These are phyloP conservation scores for Deinandra increscens DNA, from an alignment of 129 eudicot species.

Conservation along the genomic window DNA sequence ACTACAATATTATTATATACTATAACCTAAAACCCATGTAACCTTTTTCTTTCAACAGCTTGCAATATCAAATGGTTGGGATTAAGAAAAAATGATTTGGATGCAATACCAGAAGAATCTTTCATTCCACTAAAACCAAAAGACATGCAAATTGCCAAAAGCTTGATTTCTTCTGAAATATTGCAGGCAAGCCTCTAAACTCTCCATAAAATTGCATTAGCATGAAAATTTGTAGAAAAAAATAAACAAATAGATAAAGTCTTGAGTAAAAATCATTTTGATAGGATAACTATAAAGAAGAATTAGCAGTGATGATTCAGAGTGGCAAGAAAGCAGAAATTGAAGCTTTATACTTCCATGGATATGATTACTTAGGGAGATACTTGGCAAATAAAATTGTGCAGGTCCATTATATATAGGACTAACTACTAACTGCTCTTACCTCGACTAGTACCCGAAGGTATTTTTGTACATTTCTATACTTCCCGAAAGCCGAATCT, in stretches of 20 bases:
- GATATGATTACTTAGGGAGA: constrained; percentile 67
- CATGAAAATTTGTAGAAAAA: background rate
- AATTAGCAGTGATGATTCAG: constrained; percentile 65
- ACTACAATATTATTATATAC: too few species aligned
- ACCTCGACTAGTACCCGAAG: background rate
- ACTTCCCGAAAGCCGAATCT: background rate
- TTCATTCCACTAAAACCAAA: constrained; percentile 58
- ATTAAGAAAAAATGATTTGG: constrained; percentile 73
- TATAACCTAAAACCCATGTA: background rate
- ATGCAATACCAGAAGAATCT: constrained; percentile 78
- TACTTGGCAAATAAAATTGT: constrained; percentile 80
- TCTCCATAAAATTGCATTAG: background rate
- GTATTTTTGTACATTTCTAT: background rate
- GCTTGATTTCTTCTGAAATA: constrained; percentile 70
- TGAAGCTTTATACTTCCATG: constrained; percentile 92
- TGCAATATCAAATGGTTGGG: constrained; percentile 96
- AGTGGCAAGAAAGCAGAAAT: constrained; percentile 88
- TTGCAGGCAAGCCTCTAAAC: constrained; percentile 52
- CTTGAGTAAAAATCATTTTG: constrained; percentile 8
- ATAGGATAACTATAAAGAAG: constrained; percentile 87
- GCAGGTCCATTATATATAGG: constrained; percentile 60
- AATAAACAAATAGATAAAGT: background rate
- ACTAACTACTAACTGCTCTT: background rate
- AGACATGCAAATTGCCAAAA: constrained; percentile 85
- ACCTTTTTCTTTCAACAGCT: constrained; percentile 45